Percentiles rank a stretch among this genome's conserved stretches.
These are phyloP conservation scores for Musa acuminata DNA, from an alignment of 176 grass and related monocot species.

Conservation along the genomic window DNA sequence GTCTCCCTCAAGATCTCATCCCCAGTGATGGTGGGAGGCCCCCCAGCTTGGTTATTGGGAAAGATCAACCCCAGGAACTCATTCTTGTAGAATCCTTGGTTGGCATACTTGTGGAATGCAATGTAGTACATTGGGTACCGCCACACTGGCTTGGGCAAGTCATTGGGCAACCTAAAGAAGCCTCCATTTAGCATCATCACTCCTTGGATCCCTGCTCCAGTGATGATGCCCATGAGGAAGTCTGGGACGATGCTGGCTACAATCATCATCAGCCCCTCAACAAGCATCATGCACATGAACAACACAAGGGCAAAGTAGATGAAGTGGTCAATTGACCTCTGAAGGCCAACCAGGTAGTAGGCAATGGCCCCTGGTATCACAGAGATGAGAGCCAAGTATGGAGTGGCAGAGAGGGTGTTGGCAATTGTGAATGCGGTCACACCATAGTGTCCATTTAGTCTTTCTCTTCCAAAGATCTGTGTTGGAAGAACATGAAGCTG, in stretches of 20 bases:
- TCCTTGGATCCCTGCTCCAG: constrained; percentile 44
- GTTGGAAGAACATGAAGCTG: background rate
- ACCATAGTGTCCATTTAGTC: constrained; percentile 42
- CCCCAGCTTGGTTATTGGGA: background rate
- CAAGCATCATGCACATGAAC: constrained; percentile 39
- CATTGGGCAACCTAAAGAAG: constrained; percentile 39
- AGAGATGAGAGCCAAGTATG: constrained; percentile 32
- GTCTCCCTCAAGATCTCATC: constrained; percentile 28
- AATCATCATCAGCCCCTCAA: constrained; percentile 52
- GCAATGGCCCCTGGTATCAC: constrained; percentile 35
- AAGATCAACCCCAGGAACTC: constrained; percentile 41
- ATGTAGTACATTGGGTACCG: constrained; percentile 46
- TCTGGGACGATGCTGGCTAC: constrained; percentile 36
- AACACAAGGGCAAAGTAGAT: constrained; percentile 23
- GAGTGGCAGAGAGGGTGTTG: constrained; percentile 40
- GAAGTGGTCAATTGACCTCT: constrained; percentile 30
- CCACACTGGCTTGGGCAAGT: constrained; percentile 46
- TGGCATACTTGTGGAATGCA: constrained; percentile 44
- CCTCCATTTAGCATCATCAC: constrained; percentile 44
- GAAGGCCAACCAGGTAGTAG: constrained; percentile 38
- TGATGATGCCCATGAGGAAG: constrained; percentile 62
- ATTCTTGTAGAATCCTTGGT: constrained; percentile 53
- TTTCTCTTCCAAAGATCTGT: constrained; percentile 44
- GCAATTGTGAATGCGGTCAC: constrained; percentile 34
- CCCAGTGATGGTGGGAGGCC: constrained; percentile 14